Percentiles rank a stretch among this genome's conserved stretches.
Evolutionary conservation across 345 rosid genomes (phyloP).

Genomic region (Rubroshorea leprosula): DNA sequence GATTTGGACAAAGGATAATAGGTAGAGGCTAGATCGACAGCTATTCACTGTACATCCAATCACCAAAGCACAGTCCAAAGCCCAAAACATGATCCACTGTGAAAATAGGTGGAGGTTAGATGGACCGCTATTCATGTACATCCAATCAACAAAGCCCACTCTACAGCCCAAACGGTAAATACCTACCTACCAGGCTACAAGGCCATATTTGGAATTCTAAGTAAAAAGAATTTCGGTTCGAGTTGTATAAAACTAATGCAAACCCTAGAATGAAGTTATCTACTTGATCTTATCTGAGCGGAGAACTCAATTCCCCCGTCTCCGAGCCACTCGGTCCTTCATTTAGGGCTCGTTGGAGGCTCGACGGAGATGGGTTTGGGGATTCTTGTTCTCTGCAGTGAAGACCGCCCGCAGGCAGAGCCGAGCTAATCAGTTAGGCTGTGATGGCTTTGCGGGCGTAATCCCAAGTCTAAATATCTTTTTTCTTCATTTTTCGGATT

Average conservation of each 20-base stretch:
- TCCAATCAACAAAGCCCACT: no score
- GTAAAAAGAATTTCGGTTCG: no score
- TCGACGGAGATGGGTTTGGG: constrained; percentile 16
- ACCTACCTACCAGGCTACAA: not conserved
- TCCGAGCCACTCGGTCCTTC: constrained; percentile 28
- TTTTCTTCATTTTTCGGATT: no score
- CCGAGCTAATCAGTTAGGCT: constrained; percentile 26
- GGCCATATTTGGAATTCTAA: constrained; percentile 14
- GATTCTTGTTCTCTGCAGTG: constrained; percentile 46
- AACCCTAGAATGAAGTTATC: constrained; percentile 5
- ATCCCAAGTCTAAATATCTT: constrained; percentile 7
- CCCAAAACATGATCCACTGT: no score
- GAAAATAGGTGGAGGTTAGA: no score
- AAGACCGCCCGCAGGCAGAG: constrained; percentile 84
- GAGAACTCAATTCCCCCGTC: constrained; percentile 8
- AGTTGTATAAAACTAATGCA: not conserved
- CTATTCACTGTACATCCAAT: no score
- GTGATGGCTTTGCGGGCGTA: constrained; percentile 71
- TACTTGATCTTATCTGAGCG: constrained; percentile 96
- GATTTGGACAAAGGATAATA: no score
- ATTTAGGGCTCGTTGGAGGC: constrained; percentile 46
- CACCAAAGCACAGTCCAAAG: no score
- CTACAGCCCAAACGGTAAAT: not conserved
- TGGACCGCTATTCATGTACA: no score
- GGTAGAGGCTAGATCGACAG: no score